Evolutionary conservation across 1,284 basidiomycete species (phyloP), one percentile per base, ranked within the genome.

Genomic region (Coniferiporia weirii): DNA sequence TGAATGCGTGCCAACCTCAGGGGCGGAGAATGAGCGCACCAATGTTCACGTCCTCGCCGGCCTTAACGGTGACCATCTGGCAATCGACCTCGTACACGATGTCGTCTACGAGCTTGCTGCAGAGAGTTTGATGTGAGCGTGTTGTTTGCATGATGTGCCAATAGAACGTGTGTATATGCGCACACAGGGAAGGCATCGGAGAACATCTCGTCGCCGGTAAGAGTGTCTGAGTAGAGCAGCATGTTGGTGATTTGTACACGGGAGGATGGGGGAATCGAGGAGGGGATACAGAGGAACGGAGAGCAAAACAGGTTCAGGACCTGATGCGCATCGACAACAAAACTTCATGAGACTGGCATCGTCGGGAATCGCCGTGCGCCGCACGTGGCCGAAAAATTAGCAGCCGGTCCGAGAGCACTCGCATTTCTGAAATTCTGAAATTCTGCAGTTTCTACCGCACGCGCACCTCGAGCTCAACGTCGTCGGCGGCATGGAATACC

Each of bases 51-150:
- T 95, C 88, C 34, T 76, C 81, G 59, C 93, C 94, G 19, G 82
- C 77, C 74, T 92, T 93, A 67, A 97, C 71, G 59, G 76, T 78
- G 69, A 97, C 85, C 76, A 83, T 72, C 62, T 76, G 63, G 72
- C 93, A 95, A 73, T 99, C 85, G 56, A 98, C 93, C 78, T 99
- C 96, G 73, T 81, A 95, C 64, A 89, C 92, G 67, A 95, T 82
- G 71, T 87, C 87, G 66, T 95, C 93, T 67, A 97, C 72, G 59
- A 74, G 60, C 79, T 94, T 95, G 70, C 93, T 95, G 72, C 45
- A 66, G 52, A 61, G 7, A 17, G 9, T 27, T 22, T 49, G 45
- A 55, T 27, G 20, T 53, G 0, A 17, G 46, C 32, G 54, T 32
- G 44, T 32, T 27, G 63, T 40, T 12, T 40, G 38, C 38, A 40